phyloP scores from a whole-genome alignment of 176 grass and related monocot genomes.

The Oryza glaberrima region DNA sequence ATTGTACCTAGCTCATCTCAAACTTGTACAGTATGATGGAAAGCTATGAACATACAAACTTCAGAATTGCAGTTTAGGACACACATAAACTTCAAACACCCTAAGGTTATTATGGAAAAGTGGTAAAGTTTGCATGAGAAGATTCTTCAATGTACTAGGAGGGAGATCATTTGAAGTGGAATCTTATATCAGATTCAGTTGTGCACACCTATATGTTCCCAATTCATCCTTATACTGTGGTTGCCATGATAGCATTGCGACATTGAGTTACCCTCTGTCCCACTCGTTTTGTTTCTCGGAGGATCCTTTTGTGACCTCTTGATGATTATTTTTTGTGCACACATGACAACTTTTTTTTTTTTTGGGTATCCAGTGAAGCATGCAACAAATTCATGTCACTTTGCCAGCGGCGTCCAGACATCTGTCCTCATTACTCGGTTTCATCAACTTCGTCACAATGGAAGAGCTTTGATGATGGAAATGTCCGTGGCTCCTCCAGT shows the following conservation, averaged over 20 bases:
- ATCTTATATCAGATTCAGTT: conserved; percentile 5
- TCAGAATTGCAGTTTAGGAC: neutral
- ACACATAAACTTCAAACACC: neutral
- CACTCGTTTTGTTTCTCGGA: conserved; percentile 5
- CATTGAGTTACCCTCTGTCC: conserved; percentile 24
- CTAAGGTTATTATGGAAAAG: conserved; percentile 3
- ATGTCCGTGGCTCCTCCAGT: conserved; percentile 71
- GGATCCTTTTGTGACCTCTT: conserved; percentile 40
- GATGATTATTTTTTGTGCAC: conserved; percentile 17
- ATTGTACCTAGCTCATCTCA: conserved; percentile 11
- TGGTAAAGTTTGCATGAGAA: conserved; percentile 32
- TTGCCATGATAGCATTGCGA: conserved; percentile 8
- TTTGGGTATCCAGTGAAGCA: conserved; percentile 72
- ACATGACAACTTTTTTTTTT: conserved; percentile 36
- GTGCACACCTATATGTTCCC: neutral
- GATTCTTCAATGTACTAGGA: conserved; percentile 25
- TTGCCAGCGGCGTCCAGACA: conserved; percentile 76
- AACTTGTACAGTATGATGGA: neutral
- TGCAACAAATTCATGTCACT: conserved; percentile 86
- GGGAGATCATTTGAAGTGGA: conserved; percentile 18
- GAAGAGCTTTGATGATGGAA: conserved; percentile 70
- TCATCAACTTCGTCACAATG: conserved; percentile 50
- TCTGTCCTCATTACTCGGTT: conserved; percentile 49
- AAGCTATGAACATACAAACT: conserved; percentile 25
- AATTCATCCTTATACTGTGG: conserved; percentile 7